Conservation (phyloP, 805 yeast species). For the Metschnikowia baotianmanensis region DNA sequence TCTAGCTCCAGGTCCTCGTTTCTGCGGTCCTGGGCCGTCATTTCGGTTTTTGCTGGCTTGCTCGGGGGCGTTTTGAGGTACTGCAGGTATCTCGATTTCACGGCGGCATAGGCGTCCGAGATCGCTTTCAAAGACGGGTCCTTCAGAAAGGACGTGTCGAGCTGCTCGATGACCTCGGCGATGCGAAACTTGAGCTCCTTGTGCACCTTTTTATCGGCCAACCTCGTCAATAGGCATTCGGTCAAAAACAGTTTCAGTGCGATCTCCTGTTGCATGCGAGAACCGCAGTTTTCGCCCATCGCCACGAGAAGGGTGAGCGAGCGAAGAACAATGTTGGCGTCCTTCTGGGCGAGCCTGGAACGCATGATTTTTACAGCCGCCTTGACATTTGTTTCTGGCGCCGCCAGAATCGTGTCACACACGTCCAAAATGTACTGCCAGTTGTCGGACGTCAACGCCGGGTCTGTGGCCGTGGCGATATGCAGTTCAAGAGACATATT, state of each 20-base stretch:
- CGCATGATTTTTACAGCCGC: slow-evolving; percentile 28
- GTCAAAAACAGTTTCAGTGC: slow-evolving; percentile 37
- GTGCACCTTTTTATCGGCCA: slow-evolving; percentile 61
- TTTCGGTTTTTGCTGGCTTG: slow-evolving; percentile 56
- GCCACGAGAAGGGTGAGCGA: slow-evolving; percentile 37
- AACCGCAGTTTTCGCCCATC: slow-evolving; percentile 45
- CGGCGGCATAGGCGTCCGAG: slow-evolving; percentile 54
- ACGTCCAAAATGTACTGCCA: slow-evolving; percentile 46
- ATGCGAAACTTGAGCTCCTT: slow-evolving; percentile 61
- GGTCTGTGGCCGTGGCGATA: slow-evolving; percentile 40
- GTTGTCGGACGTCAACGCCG: slow-evolving; percentile 39
- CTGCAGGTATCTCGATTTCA: slow-evolving; percentile 40
- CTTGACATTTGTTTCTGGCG: slow-evolving; percentile 39
- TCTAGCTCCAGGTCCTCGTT: slow-evolving; percentile 80
- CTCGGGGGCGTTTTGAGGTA: slow-evolving; percentile 40
- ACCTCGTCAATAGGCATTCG: slow-evolving; percentile 34
- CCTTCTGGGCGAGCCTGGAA: slow-evolving; percentile 27
- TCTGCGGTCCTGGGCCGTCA: slow-evolving; percentile 43
- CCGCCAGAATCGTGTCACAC: slow-evolving; percentile 35
- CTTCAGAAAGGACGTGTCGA: slow-evolving; percentile 57
- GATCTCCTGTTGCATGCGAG: slow-evolving; percentile 43
- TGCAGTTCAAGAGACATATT: slow-evolving; percentile 19
- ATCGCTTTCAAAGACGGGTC: slow-evolving; percentile 80
- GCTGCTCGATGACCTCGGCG: slow-evolving; percentile 64
- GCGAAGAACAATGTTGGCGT: slow-evolving; percentile 42